A percentile compares a stretch with the other conserved stretches of the same genome.
Evolutionary conservation across 2,329 filamentous ascomycete species (phyloP).

Genomic region (Ophiostoma novo-ulmi): DNA sequence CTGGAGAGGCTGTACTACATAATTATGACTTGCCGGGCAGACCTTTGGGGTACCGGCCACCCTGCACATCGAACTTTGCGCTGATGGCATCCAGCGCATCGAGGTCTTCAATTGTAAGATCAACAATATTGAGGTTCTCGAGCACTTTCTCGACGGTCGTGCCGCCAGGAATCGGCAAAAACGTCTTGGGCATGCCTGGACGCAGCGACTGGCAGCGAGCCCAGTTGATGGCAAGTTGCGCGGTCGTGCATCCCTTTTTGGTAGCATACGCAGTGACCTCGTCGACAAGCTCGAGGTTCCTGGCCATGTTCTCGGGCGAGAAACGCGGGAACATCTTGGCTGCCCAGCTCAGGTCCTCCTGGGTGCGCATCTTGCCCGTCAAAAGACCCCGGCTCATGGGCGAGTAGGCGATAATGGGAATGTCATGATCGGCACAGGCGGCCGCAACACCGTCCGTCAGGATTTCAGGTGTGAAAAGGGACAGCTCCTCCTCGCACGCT

Average conservation of each 20-base stretch:
- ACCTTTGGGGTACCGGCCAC: neutral
- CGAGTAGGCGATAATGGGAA: constrained; percentile 52
- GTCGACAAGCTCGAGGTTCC: constrained; percentile 48
- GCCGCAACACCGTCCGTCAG: constrained; percentile 48
- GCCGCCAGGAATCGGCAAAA: constrained; percentile 45
- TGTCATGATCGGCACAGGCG: constrained; percentile 47
- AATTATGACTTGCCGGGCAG: neutral
- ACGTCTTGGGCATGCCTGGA: constrained; percentile 39
- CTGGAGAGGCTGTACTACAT: neutral
- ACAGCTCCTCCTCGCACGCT: constrained; percentile 52
- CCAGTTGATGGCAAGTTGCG: constrained; percentile 55
- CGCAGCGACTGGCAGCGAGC: constrained; percentile 41
- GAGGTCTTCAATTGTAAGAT: constrained; percentile 37
- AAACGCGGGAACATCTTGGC: constrained; percentile 41
- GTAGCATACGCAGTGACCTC: constrained; percentile 43
- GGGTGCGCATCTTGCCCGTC: constrained; percentile 16
- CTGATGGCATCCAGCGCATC: constrained; percentile 34
- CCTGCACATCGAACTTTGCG: neutral
- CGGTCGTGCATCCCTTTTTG: constrained; percentile 45
- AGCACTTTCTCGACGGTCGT: constrained; percentile 40
- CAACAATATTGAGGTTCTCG: constrained; percentile 43
- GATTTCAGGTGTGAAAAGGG: constrained; percentile 45
- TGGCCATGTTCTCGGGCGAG: constrained; percentile 45
- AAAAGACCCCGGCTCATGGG: constrained; percentile 46
- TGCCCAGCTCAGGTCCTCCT: constrained; percentile 11